Base-by-base conservation (phyloP, 2,329 filamentous ascomycete genomes). In the Trichoderma atroviride region DNA sequence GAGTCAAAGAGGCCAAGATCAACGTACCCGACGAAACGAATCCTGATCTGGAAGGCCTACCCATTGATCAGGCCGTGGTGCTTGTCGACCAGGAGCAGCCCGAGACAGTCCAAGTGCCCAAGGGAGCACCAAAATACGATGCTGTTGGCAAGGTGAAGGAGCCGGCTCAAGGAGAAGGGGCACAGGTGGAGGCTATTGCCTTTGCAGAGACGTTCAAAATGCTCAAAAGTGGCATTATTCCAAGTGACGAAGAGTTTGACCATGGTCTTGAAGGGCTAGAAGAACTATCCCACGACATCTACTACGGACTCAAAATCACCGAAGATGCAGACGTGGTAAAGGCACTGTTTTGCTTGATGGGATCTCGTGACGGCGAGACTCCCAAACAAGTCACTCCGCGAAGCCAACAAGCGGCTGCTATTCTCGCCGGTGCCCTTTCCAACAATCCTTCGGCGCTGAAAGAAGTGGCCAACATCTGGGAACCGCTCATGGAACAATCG, bases 211-310 rank as follows among this genome's bases (percentile, higher is more conserved):
- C 74, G 1, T 81, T 90, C 60, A 78, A 81, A 40, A 79, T 83
- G 50, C 76, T 90, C 61, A 86, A 86, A 74, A 81, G 78, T 58
- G 81, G 82, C n/a, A 73, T 74, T 13, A 72, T 71, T 24, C 73
- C 74, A 7, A 72, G 73, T 52, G 76, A 77, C 19, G 73, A 78
- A 65, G 77, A 75, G 3, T 79, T 88, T 16, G 83, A 86, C 52
- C 79, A 79, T 13, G 86, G 86, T 0, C 81, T 92, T 9, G 83
- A 86, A 40, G 82, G 82, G 40, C 83, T 92, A n/a, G 83, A 86
- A 71, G 89, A 91, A 7, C 79, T 91, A 33, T 86, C 89, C 0
- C 89, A 91, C 77, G 89, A 91, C 77, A 87, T 91, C 71, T 91
- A 90, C 80, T 92, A 91, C 77, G 89, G 89, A 11, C 80, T 89